Percentiles rank a stretch among this genome's conserved stretches.
Evolutionary conservation across 306 rosid genomes (phyloP).

Genomic region (Crotalaria pallida): DNA sequence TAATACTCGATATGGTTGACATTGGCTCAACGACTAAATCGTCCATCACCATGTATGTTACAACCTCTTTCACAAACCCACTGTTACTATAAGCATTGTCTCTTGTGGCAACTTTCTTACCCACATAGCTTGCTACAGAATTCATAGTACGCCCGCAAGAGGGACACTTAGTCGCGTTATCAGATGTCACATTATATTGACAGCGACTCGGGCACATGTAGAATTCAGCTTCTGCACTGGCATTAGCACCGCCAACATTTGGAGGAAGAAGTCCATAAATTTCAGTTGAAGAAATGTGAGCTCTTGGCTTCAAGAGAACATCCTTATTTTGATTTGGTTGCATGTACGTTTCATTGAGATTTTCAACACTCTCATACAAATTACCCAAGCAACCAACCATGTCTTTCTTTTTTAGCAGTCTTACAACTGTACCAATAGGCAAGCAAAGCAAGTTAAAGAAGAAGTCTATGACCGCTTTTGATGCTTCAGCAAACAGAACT

Average conservation of each 20-base stretch:
- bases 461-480: constrained; percentile 40
- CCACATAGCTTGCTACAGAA: no score
- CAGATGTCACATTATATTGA: background rate
- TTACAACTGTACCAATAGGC: constrained; percentile 21
- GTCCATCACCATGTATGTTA: constrained; percentile 39
- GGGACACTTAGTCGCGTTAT: background rate
- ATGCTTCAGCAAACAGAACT: constrained; percentile 47
- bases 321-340: constrained; percentile 22
- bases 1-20: constrained; percentile 32
- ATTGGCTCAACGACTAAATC: constrained; percentile 30
- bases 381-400: constrained; percentile 44
- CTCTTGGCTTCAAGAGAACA: constrained; percentile 18
- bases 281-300: background rate
- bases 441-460: constrained; percentile 31
- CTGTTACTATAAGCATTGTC: background rate
- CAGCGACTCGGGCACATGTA: background rate
- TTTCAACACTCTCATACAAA: constrained; percentile 40
- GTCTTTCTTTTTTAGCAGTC: constrained; percentile 15
- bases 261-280: background rate
- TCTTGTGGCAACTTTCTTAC: no score
- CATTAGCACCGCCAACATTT: background rate
- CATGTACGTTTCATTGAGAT: constrained; percentile 29
- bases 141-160: no score
- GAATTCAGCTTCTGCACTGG: background rate
- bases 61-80: constrained; percentile 31